Percentiles rank a stretch among this genome's conserved stretches.
Conservation (phyloP, 148 eudicot species). For the Vaccinium macrocarpon region DNA sequence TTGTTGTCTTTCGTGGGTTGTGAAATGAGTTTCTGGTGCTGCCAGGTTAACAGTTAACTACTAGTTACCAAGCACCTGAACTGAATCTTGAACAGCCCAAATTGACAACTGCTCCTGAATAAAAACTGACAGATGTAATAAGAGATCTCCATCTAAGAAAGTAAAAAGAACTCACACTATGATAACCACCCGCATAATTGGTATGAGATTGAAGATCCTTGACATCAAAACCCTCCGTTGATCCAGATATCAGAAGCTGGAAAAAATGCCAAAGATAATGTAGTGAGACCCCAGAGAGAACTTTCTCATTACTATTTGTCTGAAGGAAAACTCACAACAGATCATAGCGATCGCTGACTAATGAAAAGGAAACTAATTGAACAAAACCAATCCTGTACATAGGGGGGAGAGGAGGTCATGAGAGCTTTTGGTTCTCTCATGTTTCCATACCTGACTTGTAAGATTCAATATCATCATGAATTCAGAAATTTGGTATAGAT, state of each 20-base stretch:
- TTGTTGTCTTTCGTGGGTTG: not conserved
- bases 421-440: slow-evolving; percentile 3
- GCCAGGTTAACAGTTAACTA: not conserved
- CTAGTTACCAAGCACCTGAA: not conserved
- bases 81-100: not conserved
- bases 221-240: slow-evolving; percentile 80
- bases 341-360: not conserved
- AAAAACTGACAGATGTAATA: not conserved
- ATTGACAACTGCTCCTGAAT: not conserved
- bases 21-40: not conserved
- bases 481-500: not conserved
- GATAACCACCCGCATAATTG: slow-evolving; percentile 93
- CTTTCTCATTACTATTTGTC: not conserved
- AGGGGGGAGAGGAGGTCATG: not conserved
- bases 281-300: not conserved
- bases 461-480: not conserved
- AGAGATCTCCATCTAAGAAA: not conserved
- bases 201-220: slow-evolving; percentile 71
- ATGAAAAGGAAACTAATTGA: not conserved
- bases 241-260: slow-evolving; percentile 89
- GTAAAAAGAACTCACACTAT: slow-evolving; percentile 49
- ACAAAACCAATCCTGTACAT: not conserved
- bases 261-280: slow-evolving; percentile 1
- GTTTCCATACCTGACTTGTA: not conserved
- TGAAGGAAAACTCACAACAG: not conserved